These are phyloP conservation scores for Tricholoma bakamatsutake DNA, from an alignment of 768 basidiomycete genomes.

Conservation along the genomic window DNA sequence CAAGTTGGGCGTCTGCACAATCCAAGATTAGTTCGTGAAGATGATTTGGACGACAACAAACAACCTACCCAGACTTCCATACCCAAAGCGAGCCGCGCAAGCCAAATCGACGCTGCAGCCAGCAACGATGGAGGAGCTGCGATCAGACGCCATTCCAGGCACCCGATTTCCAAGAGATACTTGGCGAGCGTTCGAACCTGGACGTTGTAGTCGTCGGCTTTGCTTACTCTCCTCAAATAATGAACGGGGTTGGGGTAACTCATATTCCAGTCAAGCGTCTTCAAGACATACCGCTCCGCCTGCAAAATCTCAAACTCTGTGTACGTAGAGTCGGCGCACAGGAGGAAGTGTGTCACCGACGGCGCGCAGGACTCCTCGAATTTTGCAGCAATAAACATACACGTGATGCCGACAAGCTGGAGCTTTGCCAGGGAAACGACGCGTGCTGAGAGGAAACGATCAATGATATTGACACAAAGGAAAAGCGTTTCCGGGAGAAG, in stretches of 20 bases:
- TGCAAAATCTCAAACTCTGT: constrained; percentile 68
- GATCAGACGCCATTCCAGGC: constrained; percentile 83
- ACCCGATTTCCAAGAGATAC: constrained; percentile 88
- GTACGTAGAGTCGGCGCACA: constrained; percentile 82
- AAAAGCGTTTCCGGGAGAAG: constrained; percentile 94
- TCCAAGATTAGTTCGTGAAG: constrained; percentile 4
- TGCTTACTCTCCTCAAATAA: constrained; percentile 86
- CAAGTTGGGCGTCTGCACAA: constrained; percentile 66
- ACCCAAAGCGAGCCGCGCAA: constrained; percentile 77
- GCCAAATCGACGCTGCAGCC: constrained; percentile 88
- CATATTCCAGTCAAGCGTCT: constrained; percentile 90
- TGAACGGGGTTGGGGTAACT: constrained; percentile 93
- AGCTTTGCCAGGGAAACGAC: constrained; percentile 86
- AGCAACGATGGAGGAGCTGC: constrained; percentile 78
- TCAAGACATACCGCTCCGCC: constrained; percentile 85
- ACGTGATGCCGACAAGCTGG: constrained; percentile 92
- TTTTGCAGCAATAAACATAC: constrained; percentile 91
- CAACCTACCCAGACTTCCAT: constrained; percentile 81
- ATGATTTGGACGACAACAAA: not conserved
- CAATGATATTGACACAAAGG: constrained; percentile 89
- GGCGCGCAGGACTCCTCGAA: constrained; percentile 95
- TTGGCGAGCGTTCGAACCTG: constrained; percentile 89
- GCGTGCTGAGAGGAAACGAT: constrained; percentile 73
- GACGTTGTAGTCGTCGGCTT: constrained; percentile 95
- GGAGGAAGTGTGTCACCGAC: constrained; percentile 82